Percentiles rank a stretch among this genome's conserved stretches.
Evolutionary conservation across 495 filamentous ascomycete species (phyloP).

Genomic region (Penicillium silybi): DNA sequence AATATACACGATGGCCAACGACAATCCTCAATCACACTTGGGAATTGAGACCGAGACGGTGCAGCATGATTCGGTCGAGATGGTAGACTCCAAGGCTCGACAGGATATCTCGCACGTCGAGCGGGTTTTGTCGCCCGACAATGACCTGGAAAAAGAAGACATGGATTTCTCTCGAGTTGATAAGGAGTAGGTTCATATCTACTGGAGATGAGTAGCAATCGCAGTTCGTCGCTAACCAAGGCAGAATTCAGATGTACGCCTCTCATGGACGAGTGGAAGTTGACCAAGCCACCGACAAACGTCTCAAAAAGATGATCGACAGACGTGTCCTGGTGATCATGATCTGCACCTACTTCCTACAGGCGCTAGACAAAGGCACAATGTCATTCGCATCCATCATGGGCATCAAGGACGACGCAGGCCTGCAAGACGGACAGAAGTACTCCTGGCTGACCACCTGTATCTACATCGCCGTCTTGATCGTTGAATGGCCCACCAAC

Average conservation of each 20-base stretch:
- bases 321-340: constrained; percentile 49
- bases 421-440: constrained; percentile 7
- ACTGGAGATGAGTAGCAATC: neutral
- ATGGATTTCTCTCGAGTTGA: constrained; percentile 55
- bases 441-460: constrained; percentile 53
- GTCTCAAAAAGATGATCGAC: constrained; percentile 52
- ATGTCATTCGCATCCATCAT: constrained; percentile 68
- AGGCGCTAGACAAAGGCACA: constrained; percentile 70
- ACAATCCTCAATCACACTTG: neutral
- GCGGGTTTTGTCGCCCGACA: constrained; percentile 35
- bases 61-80: constrained; percentile 6
- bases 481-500: constrained; percentile 55
- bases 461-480: constrained; percentile 53
- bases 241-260: constrained; percentile 54
- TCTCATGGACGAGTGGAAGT: constrained; percentile 47
- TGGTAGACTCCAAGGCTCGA: constrained; percentile 15
- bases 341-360: constrained; percentile 59
- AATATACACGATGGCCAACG: constrained; percentile 4
- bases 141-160: constrained; percentile 43
- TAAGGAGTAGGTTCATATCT: constrained; percentile 35
- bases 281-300: constrained; percentile 48
- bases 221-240: neutral
- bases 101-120: constrained; percentile 49
- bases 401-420: constrained; percentile 46
- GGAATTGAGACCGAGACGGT: constrained; percentile 7